Evolutionary conservation across 2,329 filamentous ascomycete genomes (phyloP), one percentile per base, ranked within the genome.

Genomic region (Sporothrix protearum): DNA sequence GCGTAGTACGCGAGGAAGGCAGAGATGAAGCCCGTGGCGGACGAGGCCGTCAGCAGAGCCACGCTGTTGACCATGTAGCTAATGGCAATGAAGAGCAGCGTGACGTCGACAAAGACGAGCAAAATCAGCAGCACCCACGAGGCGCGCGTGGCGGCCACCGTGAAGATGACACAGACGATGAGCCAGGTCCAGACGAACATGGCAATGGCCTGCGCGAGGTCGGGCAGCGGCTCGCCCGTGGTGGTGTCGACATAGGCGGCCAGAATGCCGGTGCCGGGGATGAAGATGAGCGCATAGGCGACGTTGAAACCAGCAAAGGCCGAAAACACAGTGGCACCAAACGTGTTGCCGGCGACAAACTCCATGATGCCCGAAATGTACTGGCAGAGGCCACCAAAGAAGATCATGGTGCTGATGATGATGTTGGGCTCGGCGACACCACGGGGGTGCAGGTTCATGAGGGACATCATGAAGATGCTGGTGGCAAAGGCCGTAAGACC

Each of bases 271-370:
- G 92, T 93, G 75, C 86, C 79, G 2, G 87, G 91, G 2, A 91
- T 92, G 74, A 92, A 82, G 71, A 94, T 85, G 76, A 94, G 90
- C 73, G 84, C 92, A 77, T 92, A 91, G 28, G 86, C 84, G 77
- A 95, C 87, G 91, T 92, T 95, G 86, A 94, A 95, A 74, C 91
- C 92, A 76, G 92, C 92, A 78, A 92, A 94, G 0, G 92, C 94
- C 12, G 91, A 92, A 70, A 94, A 83, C 30, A 92, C 91, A 33
- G 91, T 94, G 72, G 91, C 92, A 84, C 91, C 92, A 76, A 95
- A 94, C 19, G 92, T 94, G 84, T 95, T 94, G 72, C 92, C 92
- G 25, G 92, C 85, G 51, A 91, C 90, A 87, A 94, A 92, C 83
- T 94, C 92, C 92, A 92, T 95, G 92, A 95, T 95, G 82, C 92